Conservation (phyloP, 768 basidiomycete genomes). For the Kwoniella heveanensis region DNA sequence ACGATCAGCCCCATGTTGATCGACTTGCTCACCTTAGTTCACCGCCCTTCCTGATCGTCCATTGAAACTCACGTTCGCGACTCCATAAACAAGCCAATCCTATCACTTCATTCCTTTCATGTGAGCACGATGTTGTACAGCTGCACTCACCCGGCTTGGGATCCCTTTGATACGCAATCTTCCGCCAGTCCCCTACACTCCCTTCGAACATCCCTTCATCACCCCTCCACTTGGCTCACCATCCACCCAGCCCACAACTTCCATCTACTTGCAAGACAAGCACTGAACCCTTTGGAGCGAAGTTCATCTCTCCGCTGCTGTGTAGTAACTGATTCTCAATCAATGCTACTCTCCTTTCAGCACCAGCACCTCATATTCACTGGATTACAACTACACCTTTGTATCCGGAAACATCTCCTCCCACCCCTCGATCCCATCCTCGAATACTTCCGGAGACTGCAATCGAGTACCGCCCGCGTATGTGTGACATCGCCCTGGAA, state of each 20-base stretch:
- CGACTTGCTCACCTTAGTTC: background rate
- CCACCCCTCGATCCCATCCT: background rate
- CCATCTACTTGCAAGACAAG: background rate
- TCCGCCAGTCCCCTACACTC: background rate
- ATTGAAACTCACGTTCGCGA: too few relatives aligned
- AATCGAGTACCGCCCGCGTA: background rate
- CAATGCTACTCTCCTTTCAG: background rate
- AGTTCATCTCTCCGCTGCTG: background rate
- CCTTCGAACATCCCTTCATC: background rate
- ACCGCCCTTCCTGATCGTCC: background rate
- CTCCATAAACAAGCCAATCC: too few relatives aligned
- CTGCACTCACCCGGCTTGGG: background rate
- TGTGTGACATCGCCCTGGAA: background rate
- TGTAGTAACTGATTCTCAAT: background rate
- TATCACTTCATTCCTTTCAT: background rate
- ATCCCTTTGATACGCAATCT: conserved; percentile 1
- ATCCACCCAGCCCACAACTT: background rate
- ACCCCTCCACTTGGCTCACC: background rate
- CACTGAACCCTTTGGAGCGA: background rate
- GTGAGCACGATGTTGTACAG: background rate
- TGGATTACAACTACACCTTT: background rate
- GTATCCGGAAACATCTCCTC: background rate
- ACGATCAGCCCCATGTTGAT: background rate
- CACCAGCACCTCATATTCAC: background rate
- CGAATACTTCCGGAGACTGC: background rate